Conservation (phyloP, 257 asterid genomes). For the Eucommia ulmoides region DNA sequence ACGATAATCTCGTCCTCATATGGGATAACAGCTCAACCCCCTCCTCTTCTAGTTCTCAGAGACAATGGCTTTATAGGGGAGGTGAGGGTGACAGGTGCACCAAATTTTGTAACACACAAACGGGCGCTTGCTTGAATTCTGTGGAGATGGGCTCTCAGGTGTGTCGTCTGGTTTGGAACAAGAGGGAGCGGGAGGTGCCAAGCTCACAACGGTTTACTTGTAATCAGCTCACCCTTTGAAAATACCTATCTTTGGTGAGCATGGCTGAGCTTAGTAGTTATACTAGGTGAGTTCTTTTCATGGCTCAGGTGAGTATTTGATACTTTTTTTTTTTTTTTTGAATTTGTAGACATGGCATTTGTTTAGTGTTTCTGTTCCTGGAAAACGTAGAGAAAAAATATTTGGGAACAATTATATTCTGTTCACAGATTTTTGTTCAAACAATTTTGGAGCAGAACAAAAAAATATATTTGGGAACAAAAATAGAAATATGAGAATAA, state of each 20-base stretch:
- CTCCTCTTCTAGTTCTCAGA: slow-evolving; percentile 15
- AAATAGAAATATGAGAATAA: too few species aligned
- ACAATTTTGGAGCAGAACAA: too few species aligned
- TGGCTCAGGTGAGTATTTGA: too few species aligned
- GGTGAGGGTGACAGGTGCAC: slow-evolving; percentile 28
- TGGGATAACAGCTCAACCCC: slow-evolving; percentile 20
- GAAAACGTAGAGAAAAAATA: too few species aligned
- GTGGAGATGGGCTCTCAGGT: slow-evolving; percentile 36
- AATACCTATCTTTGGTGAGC: slow-evolving; percentile 43
- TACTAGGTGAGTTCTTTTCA: slow-evolving; percentile 22
- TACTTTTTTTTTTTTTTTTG: too few species aligned
- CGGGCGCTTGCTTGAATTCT: slow-evolving; percentile 32
- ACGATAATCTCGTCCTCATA: slow-evolving; percentile 21
- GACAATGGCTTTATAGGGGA: slow-evolving; percentile 38
- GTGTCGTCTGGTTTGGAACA: slow-evolving; percentile 34
- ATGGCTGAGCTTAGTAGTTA: slow-evolving; percentile 36
- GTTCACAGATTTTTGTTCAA: too few species aligned
- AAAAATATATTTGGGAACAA: too few species aligned
- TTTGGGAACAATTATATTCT: too few species aligned
- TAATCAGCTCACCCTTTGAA: slow-evolving; percentile 42
- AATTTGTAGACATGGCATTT: too few species aligned
- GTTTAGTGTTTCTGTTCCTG: too few species aligned
- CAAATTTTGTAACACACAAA: slow-evolving; percentile 31
- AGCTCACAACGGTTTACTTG: slow-evolving; percentile 32
- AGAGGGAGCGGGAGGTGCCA: slow-evolving; percentile 27